Evolutionary conservation across 176 grass and related monocot genomes (phyloP).

Genomic region (Pharus latifolius): DNA sequence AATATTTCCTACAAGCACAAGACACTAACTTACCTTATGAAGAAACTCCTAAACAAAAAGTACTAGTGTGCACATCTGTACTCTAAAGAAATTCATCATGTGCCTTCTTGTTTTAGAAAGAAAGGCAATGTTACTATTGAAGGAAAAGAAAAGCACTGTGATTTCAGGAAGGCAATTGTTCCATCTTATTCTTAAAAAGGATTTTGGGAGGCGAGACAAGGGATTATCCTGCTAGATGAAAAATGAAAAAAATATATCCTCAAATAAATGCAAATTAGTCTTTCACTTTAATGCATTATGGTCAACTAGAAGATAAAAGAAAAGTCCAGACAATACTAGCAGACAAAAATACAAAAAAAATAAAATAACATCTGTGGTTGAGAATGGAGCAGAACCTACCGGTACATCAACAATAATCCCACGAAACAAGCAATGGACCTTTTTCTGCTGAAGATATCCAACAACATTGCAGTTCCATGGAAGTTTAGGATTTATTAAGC

Average conservation of each 20-base stretch:
- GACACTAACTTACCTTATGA: too few species aligned
- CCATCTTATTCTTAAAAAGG: too few species aligned
- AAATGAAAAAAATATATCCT: neutral
- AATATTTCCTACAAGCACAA: too few species aligned
- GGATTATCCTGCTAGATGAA: neutral
- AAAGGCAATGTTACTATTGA: too few species aligned
- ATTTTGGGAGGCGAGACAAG: neutral
- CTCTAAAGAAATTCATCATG: too few species aligned
- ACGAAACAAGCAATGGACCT: conserved; percentile 66
- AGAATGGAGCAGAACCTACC: conserved; percentile 48
- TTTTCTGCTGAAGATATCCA: conserved; percentile 54
- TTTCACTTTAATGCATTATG: neutral
- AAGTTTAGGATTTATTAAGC: conserved; percentile 74
- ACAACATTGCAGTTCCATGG: conserved; percentile 65
- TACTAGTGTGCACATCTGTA: too few species aligned
- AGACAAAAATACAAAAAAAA: conserved; percentile 3
- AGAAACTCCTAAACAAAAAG: too few species aligned
- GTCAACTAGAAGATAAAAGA: neutral
- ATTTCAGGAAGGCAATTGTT: neutral
- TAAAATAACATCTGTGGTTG: too few species aligned
- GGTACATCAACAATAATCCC: conserved; percentile 52
- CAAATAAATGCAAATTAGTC: neutral
- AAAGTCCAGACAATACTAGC: neutral
- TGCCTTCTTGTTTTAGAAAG: too few species aligned
- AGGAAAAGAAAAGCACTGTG: neutral